Percentiles rank a stretch among this genome's conserved stretches.
Evolutionary conservation across 2,329 filamentous ascomycete species (phyloP).

Genomic region (Triangularia setosa): DNA sequence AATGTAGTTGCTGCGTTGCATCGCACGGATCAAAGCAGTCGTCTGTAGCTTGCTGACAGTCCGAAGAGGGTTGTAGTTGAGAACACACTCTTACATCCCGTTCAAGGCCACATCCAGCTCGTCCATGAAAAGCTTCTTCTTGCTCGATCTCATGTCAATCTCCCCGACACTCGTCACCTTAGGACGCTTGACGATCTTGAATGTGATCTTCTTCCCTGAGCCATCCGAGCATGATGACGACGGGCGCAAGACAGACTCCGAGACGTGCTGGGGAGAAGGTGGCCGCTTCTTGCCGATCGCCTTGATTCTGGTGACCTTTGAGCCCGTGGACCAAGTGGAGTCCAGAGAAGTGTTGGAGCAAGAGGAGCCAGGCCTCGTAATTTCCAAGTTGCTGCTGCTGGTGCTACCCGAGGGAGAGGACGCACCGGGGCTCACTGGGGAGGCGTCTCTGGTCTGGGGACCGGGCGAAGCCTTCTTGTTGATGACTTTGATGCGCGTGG

Average conservation of each 20-base stretch:
- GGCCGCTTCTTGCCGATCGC: neutral
- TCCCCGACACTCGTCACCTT: neutral
- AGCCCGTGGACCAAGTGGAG: neutral
- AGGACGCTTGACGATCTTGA: neutral
- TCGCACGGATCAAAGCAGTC: too few species aligned
- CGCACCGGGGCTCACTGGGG: neutral
- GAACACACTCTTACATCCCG: too few species aligned
- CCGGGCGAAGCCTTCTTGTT: neutral
- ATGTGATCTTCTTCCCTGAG: neutral
- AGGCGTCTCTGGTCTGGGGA: neutral
- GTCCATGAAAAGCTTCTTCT: neutral
- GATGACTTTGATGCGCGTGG: neutral
- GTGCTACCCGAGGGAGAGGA: neutral
- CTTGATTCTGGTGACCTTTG: neutral
- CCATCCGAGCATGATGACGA: neutral
- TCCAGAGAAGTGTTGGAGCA: constrained; percentile 2
- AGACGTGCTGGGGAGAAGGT: neutral
- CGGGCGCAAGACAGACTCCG: too few species aligned
- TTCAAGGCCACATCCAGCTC: too few species aligned
- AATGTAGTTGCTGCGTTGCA: too few species aligned
- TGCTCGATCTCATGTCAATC: neutral
- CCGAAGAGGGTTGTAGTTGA: too few species aligned
- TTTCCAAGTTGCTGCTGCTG: neutral
- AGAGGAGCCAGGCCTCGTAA: neutral
- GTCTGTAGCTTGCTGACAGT: too few species aligned